Conservation (phyloP, 495 filamentous ascomycete genomes). For the Recurvomyces mirabilis region DNA sequence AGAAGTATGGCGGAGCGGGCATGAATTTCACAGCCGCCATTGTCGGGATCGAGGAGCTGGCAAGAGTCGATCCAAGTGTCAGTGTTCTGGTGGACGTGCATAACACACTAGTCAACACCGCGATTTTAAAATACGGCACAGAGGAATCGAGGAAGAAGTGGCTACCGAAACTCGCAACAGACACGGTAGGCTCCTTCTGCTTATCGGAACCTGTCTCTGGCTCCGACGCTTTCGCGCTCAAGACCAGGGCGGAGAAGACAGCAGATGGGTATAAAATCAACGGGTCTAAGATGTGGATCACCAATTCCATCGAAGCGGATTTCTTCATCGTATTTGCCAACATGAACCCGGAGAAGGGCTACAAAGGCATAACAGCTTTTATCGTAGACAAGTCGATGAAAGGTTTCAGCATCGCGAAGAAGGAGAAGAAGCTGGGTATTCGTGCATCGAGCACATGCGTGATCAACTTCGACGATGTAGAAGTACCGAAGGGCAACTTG, state of each 20-base stretch:
- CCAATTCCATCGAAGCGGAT: slow-evolving; percentile 83
- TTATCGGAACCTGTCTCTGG: slow-evolving; percentile 89
- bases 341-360: slow-evolving; percentile 69
- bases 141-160: slow-evolving; percentile 66
- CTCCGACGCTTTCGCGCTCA: slow-evolving; percentile 89
- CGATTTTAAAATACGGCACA: slow-evolving; percentile 75
- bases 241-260: slow-evolving; percentile 70
- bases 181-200: slow-evolving; percentile 91
- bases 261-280: slow-evolving; percentile 74
- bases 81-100: slow-evolving; percentile 91
- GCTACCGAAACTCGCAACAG: slow-evolving; percentile 76
- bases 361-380: slow-evolving; percentile 95
- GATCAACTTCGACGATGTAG: slow-evolving; percentile 93
- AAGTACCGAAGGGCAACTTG: slow-evolving; percentile 75
- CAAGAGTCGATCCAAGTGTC: slow-evolving; percentile 86
- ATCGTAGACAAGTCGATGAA: slow-evolving; percentile 80
- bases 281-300: slow-evolving; percentile 99
- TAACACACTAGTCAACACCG: slow-evolving; percentile 95
- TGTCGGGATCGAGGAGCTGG: slow-evolving; percentile 92
- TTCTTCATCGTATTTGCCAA: slow-evolving; percentile 99
- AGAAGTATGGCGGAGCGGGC: slow-evolving; percentile 89
- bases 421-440: slow-evolving; percentile 99
- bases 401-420: slow-evolving; percentile 94
- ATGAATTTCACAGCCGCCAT: slow-evolving; percentile 99
- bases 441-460: slow-evolving; percentile 90